Evolutionary conservation across 2,329 filamentous ascomycete species (phyloP).

Genomic region (Aspergillus niger): DNA sequence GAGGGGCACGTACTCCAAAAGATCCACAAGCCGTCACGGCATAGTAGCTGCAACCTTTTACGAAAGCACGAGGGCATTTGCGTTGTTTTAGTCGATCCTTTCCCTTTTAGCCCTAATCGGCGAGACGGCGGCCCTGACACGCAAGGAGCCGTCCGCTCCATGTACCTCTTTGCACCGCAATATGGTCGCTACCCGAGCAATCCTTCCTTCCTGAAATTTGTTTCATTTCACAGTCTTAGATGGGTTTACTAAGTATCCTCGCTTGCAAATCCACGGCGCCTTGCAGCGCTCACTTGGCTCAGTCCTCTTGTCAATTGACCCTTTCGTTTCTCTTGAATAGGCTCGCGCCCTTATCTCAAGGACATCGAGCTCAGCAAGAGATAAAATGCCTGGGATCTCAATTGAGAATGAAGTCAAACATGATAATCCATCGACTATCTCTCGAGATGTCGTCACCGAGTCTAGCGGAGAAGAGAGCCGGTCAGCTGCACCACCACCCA

Average conservation of each 20-base stretch:
- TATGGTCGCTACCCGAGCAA: background rate
- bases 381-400: background rate
- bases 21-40: background rate
- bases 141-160: background rate
- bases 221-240: background rate
- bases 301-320: background rate
- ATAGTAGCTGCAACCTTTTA: too few relatives aligned
- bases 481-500: slow-evolving; percentile 14
- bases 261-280: background rate
- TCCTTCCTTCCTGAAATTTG: background rate
- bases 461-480: background rate
- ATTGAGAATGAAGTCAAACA: background rate
- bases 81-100: slow-evolving; percentile 26
- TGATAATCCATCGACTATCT: slow-evolving; percentile 5
- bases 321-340: background rate
- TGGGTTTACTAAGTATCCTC: too few relatives aligned
- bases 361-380: background rate
- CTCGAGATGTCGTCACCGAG: background rate
- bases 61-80: slow-evolving; percentile 34
- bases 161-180: background rate
- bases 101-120: slow-evolving; percentile 15
- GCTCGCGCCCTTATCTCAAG: background rate
- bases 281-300: background rate
- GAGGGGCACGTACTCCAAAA: slow-evolving; percentile 8
- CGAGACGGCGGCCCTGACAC: background rate